Conservation (phyloP, 805 yeast species). For the Metschnikowia borealis region DNA sequence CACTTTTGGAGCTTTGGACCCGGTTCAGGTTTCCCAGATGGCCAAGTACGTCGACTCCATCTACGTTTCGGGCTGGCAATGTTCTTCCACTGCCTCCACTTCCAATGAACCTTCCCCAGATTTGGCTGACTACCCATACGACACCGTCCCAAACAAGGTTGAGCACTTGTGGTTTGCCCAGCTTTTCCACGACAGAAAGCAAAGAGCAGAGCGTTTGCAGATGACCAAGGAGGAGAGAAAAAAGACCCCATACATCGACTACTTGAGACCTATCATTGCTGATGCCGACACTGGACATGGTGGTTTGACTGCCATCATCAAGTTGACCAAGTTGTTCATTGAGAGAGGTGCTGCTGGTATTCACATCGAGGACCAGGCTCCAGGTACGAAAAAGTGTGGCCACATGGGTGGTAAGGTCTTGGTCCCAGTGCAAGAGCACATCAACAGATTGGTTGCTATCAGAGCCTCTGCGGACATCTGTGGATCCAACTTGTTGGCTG, state of each 20-base stretch:
- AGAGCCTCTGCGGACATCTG: conserved; percentile 93
- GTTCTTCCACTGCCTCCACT: conserved; percentile 95
- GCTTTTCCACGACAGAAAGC: conserved; percentile 95
- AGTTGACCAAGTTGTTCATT: conserved; percentile 90
- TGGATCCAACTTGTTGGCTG: conserved; percentile 79
- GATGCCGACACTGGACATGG: conserved; percentile 99
- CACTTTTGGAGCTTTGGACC: conserved; percentile 95
- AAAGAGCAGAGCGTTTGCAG: conserved; percentile 75
- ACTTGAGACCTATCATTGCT: conserved; percentile 90
- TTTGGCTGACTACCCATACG: conserved; percentile 97
- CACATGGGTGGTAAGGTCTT: conserved; percentile 99
- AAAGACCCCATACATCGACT: conserved; percentile 73
- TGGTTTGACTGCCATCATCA: conserved; percentile 93
- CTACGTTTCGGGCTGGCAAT: conserved; percentile 98
- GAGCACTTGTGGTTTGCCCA: conserved; percentile 97
- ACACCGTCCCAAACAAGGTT: conserved; percentile 97
- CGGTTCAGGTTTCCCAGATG: conserved; percentile 95
- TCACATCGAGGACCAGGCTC: conserved; percentile 98
- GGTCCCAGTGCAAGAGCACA: conserved; percentile 96
- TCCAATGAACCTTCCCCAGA: conserved; percentile 98
- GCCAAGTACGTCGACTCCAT: conserved; percentile 89
- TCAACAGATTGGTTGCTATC: conserved; percentile 88
- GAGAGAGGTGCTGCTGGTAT: conserved; percentile 99
- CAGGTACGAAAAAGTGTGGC: conserved; percentile 98
- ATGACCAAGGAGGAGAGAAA: conserved; percentile 62